A percentile compares a stretch with the other conserved stretches of the same genome.
These are phyloP conservation scores for Vanilla planifolia DNA, from an alignment of 106 monocot species.

Conservation along the genomic window DNA sequence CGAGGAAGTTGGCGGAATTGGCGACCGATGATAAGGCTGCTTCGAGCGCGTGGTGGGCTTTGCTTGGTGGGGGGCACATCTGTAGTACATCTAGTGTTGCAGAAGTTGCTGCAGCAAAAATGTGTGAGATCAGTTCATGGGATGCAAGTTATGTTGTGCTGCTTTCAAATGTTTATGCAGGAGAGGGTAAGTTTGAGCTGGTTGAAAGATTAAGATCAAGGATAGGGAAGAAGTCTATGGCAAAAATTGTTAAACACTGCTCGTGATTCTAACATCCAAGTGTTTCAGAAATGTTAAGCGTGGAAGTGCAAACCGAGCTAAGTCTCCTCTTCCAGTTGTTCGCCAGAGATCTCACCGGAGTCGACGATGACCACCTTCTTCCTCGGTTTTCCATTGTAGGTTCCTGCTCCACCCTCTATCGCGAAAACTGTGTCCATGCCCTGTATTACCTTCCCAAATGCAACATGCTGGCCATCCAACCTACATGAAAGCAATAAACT, in stretches of 20 bases:
- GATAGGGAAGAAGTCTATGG: constrained; percentile 5
- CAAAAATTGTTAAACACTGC: constrained; percentile 20
- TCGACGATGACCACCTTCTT: constrained; percentile 76
- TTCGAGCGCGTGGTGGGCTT: constrained; percentile 29
- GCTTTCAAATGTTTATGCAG: constrained; percentile 44
- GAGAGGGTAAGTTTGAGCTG: constrained; percentile 24
- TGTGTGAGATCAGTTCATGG: constrained; percentile 11
- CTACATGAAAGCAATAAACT: constrained; percentile 15
- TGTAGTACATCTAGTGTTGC: constrained; percentile 13
- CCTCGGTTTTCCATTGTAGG: constrained; percentile 84
- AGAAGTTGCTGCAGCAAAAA: constrained; percentile 17
- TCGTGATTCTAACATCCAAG: too few relatives aligned
- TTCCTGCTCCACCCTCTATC: constrained; percentile 88
- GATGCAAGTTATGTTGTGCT: constrained; percentile 32
- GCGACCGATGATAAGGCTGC: constrained; percentile 1
- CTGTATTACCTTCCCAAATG: constrained; percentile 77
- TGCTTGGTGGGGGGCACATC: constrained; percentile 25
- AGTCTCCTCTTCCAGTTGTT: constrained; percentile 41
- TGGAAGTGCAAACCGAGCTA: neutral
- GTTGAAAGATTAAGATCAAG: constrained; percentile 31
- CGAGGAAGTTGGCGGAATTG: constrained; percentile 15
- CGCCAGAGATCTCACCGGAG: constrained; percentile 74
- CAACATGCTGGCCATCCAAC: constrained; percentile 93
- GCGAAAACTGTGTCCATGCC: constrained; percentile 91
- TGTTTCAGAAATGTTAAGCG: too few relatives aligned